Evolutionary conservation across 106 monocot species (phyloP).

Genomic region (Dioscorea zingiberensis): DNA sequence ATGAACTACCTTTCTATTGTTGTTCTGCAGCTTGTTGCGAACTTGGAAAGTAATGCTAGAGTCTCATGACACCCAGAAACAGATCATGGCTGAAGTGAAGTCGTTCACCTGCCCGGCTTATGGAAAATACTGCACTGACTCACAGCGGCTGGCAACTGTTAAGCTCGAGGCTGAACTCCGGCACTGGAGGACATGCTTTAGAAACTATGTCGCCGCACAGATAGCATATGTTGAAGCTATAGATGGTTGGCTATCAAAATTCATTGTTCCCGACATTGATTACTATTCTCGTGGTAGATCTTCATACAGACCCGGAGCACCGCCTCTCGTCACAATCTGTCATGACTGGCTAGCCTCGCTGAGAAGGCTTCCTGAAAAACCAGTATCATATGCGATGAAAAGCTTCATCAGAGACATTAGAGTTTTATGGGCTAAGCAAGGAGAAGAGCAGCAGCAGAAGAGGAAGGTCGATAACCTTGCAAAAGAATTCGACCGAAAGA

Average conservation of each 20-base stretch:
- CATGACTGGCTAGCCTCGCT: conserved; percentile 60
- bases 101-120: conserved; percentile 68
- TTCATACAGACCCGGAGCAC: conserved; percentile 28
- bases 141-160: conserved; percentile 67
- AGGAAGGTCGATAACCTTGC: conserved; percentile 76
- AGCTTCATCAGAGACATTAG: conserved; percentile 51
- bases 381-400: conserved; percentile 56
- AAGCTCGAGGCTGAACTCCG: conserved; percentile 74
- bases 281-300: conserved; percentile 41
- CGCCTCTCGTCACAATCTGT: conserved; percentile 58
- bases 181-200: conserved; percentile 75
- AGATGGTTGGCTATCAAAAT: conserved; percentile 86
- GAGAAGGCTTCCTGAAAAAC: conserved; percentile 50
- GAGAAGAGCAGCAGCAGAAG: conserved; percentile 91
- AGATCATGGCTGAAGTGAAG: conserved; percentile 74
- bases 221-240: conserved; percentile 78
- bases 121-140: conserved; percentile 81
- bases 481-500: conserved; percentile 67
- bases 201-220: conserved; percentile 54
- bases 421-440: conserved; percentile 76
- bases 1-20: not conserved
- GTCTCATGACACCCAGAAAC: conserved; percentile 85
- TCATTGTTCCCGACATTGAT: conserved; percentile 52
- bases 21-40: conserved; percentile 36
- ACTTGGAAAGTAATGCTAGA: conserved; percentile 88